Percentiles rank a stretch among this genome's conserved stretches.
These are phyloP conservation scores for Fraxinus baroniana DNA, from an alignment of 305 asterid genomes.

Conservation along the genomic window DNA sequence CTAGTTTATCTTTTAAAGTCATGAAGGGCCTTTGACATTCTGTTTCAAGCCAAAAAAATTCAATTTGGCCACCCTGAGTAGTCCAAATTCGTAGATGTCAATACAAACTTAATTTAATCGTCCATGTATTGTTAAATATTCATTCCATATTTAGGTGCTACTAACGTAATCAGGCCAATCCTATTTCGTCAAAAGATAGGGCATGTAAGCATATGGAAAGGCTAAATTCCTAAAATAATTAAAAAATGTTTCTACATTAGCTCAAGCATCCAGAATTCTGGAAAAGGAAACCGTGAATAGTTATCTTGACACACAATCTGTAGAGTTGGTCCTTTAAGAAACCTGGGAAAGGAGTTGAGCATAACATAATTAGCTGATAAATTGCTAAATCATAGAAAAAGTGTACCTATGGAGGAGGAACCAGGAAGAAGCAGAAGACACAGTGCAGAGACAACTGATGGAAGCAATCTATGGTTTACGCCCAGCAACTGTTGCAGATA, in stretches of 20 bases:
- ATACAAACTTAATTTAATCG: background rate
- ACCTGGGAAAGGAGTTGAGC: background rate
- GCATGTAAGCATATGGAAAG: background rate
- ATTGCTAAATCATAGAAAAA: conserved; percentile 19
- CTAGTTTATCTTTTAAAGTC: background rate
- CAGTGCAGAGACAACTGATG: conserved; percentile 73
- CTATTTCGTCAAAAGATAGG: background rate
- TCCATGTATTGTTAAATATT: background rate
- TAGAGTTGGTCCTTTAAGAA: background rate
- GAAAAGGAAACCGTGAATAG: background rate
- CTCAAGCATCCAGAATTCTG: background rate
- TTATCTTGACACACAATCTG: background rate
- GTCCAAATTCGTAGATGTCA: background rate
- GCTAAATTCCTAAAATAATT: background rate
- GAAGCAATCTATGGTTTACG: conserved; percentile 50
- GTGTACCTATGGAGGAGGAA: conserved; percentile 51
- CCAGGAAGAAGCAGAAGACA: conserved; percentile 55
- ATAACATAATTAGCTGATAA: background rate
- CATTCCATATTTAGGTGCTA: background rate
- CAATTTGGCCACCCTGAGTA: background rate
- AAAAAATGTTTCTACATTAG: background rate
- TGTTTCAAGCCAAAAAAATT: background rate
- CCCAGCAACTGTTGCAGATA: conserved; percentile 64
- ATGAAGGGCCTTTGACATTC: background rate
- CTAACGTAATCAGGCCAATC: background rate